Evolutionary conservation across 176 grass and related monocot genomes (phyloP).

Genomic region (Oryza punctata): DNA sequence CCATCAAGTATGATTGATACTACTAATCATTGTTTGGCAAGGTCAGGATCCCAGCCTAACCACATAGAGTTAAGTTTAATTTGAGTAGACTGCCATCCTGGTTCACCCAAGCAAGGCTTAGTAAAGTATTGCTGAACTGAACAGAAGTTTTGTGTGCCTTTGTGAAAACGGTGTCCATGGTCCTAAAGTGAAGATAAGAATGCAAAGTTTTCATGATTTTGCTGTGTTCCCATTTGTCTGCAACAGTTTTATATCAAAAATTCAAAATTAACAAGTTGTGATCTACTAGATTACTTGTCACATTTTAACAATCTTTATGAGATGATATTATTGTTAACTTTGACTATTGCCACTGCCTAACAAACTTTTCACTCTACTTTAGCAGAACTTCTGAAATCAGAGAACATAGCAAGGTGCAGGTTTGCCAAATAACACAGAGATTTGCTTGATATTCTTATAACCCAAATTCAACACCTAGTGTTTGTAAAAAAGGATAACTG

Average conservation of each 20-base stretch:
- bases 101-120: neutral
- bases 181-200: neutral
- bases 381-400: neutral
- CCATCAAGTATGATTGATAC: neutral
- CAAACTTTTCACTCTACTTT: neutral
- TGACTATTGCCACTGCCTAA: neutral
- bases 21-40: neutral
- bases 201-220: neutral
- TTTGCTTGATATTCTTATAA: neutral
- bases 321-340: neutral
- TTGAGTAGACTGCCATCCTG: neutral
- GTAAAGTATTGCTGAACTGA: neutral
- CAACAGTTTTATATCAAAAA: neutral
- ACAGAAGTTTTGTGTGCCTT: neutral
- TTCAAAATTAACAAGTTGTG: neutral
- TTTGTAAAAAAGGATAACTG: neutral
- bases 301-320: neutral
- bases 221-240: neutral
- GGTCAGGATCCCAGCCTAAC: neutral
- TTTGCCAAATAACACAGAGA: neutral
- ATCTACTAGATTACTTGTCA: neutral
- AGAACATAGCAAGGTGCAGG: neutral
- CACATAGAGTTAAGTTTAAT: neutral
- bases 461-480: neutral
- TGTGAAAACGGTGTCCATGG: neutral